phyloP scores from a whole-genome alignment of 345 rosid species.

The Durio zibethinus region DNA sequence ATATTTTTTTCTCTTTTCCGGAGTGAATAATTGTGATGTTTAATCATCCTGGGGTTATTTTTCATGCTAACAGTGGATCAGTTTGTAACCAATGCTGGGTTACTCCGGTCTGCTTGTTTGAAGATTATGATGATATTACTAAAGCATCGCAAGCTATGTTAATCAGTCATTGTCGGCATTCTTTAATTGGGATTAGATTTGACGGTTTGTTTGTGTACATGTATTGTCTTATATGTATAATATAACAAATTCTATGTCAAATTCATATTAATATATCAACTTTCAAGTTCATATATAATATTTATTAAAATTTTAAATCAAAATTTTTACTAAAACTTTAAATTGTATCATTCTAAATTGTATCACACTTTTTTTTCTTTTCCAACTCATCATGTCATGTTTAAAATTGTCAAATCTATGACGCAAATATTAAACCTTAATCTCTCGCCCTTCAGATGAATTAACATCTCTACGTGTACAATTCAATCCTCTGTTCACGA shows the following conservation, averaged over 20 bases:
- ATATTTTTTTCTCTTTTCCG: neutral
- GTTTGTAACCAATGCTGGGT: conserved; percentile 58
- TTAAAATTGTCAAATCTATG: too few species aligned
- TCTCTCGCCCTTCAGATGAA: neutral
- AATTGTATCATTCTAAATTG: too few species aligned
- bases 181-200: neutral
- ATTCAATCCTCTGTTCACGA: neutral
- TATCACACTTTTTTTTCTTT: too few species aligned
- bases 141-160: conserved; percentile 47
- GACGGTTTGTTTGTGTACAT: too few species aligned
- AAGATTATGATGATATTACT: conserved; percentile 44
- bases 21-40: neutral
- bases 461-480: neutral
- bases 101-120: conserved; percentile 42
- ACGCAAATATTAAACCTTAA: neutral
- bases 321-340: too few species aligned
- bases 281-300: too few species aligned
- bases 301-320: too few species aligned
- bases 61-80: conserved; percentile 53
- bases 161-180: neutral
- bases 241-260: too few species aligned
- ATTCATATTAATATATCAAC: too few species aligned
- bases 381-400: too few species aligned
- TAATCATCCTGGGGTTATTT: neutral
- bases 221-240: too few species aligned